Evolutionary conservation across 148 eudicot species (phyloP).

Genomic region (Rhododendron simsii): DNA sequence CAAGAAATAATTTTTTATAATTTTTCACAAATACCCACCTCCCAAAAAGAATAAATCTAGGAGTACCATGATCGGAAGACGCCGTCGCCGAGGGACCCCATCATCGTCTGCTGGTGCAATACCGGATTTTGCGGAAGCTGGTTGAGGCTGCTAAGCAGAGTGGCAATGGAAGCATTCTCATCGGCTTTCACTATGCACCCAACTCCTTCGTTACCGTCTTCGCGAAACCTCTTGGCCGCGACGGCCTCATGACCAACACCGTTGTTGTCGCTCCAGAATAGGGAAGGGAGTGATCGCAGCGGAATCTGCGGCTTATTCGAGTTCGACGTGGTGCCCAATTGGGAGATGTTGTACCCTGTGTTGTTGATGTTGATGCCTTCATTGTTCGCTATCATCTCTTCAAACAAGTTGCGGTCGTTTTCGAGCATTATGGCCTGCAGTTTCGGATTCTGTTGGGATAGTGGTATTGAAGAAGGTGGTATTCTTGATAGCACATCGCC

Average conservation of each 20-base stretch:
- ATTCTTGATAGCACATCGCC: slow-evolving; percentile 32
- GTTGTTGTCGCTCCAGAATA: slow-evolving; percentile 22
- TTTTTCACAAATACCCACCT: neutral
- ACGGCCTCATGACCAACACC: neutral
- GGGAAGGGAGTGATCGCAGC: slow-evolving; percentile 22
- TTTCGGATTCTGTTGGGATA: slow-evolving; percentile 6
- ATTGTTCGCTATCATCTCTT: slow-evolving; percentile 27
- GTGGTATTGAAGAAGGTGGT: slow-evolving; percentile 12
- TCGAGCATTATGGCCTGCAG: slow-evolving; percentile 15
- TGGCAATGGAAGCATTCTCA: slow-evolving; percentile 16
- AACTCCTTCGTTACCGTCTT: neutral
- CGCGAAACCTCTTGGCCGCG: neutral
- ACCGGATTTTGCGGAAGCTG: slow-evolving; percentile 24
- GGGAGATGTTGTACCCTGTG: neutral
- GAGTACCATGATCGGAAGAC: slow-evolving; percentile 41
- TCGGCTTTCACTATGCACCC: neutral
- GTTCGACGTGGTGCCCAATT: neutral
- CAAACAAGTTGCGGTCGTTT: slow-evolving; percentile 35
- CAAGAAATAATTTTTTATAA: neutral
- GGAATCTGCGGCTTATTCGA: slow-evolving; percentile 10
- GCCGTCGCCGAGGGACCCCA: slow-evolving; percentile 4
- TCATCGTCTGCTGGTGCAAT: slow-evolving; percentile 24
- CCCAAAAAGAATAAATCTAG: neutral
- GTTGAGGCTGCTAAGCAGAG: slow-evolving; percentile 16
- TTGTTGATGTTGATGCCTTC: neutral